Base-by-base conservation (phyloP, 2,329 filamentous ascomycete genomes). In the Cladosporium sp. region DNA sequence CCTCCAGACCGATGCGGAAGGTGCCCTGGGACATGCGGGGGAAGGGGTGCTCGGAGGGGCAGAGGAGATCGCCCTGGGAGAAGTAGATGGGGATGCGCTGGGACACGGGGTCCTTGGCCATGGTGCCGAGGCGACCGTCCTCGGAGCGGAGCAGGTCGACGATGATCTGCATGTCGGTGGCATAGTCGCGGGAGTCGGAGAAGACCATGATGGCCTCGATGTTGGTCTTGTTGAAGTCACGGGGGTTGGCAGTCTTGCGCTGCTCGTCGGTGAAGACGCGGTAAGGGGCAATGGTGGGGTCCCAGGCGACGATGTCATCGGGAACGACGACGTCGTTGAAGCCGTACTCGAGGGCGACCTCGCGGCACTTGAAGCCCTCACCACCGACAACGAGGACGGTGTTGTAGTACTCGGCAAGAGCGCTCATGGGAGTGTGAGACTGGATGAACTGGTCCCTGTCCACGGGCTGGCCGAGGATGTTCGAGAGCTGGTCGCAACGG, bases 151-250 rank as follows among this genome's bases (percentile, higher is more conserved):
- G 73, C 50, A 88, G 75, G 64, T 88, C 84, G 69, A 88, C 81
- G 67, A 87, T 86, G 70, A 88, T 83, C 67, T 88, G 84, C 70
- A 86, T 81, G 68, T 88, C 84, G 54, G 83, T 86, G 30, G 82
- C 82, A 68, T 86, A 88, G 69, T 88, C 84, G 59, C 84, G 78
- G 43, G 81, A 84, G 71, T 87, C 84, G 53, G 82, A 85, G 72
- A 86, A 87, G 62, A 87, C 83, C 66, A 88, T 76, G 69, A 88
- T 86, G 58, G 84, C 84, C 39, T 87, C 80, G 62, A 88, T 87
- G 69, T 85, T 83, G 65, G 76, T 71, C 72, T 86, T 82, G 64
- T 74, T 77, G 71, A 88, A 88, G 71, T 89, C 85, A 33, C 82
- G 80, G 12, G 85, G 84, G 41, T 78, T 78, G 36, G 84, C 85